Percentiles rank a stretch among this genome's conserved stretches.
Evolutionary conservation across 768 basidiomycete species (phyloP).

Genomic region (Tricholoma flavovirens): DNA sequence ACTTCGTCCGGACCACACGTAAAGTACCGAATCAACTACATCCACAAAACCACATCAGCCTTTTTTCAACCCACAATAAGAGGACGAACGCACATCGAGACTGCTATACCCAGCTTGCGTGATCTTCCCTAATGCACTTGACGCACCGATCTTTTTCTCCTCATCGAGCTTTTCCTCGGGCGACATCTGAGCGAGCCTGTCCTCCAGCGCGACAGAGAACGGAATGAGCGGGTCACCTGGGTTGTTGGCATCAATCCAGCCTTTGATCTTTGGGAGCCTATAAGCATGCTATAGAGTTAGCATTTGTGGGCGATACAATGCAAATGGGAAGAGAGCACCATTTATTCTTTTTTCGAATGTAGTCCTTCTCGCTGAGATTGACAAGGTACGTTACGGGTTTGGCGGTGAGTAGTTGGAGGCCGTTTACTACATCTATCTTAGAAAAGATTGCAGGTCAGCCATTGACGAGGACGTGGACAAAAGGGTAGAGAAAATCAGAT

Average conservation of each 20-base stretch:
- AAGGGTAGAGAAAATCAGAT: constrained; percentile 26
- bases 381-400: constrained; percentile 98
- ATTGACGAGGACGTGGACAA: constrained; percentile 1
- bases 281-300: background rate
- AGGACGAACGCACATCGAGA: constrained; percentile 56
- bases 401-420: constrained; percentile 86
- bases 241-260: constrained; percentile 95
- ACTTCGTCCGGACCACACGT: constrained; percentile 97
- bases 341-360: constrained; percentile 97
- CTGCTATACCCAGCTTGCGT: constrained; percentile 89
- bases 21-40: constrained; percentile 89
- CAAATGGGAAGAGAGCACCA: constrained; percentile 46
- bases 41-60: background rate
- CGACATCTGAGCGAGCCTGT: constrained; percentile 64
- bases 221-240: constrained; percentile 95
- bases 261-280: constrained; percentile 95
- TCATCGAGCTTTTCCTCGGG: constrained; percentile 74
- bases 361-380: constrained; percentile 94
- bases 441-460: constrained; percentile 13
- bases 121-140: constrained; percentile 83
- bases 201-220: constrained; percentile 94
- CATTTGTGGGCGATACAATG: background rate
- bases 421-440: constrained; percentile 88
- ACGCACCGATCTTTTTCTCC: constrained; percentile 69
- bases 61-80: background rate